These are phyloP conservation scores for Phaeomoniella chlamydospora DNA, from an alignment of 2,329 filamentous ascomycete genomes.

Conservation along the genomic window DNA sequence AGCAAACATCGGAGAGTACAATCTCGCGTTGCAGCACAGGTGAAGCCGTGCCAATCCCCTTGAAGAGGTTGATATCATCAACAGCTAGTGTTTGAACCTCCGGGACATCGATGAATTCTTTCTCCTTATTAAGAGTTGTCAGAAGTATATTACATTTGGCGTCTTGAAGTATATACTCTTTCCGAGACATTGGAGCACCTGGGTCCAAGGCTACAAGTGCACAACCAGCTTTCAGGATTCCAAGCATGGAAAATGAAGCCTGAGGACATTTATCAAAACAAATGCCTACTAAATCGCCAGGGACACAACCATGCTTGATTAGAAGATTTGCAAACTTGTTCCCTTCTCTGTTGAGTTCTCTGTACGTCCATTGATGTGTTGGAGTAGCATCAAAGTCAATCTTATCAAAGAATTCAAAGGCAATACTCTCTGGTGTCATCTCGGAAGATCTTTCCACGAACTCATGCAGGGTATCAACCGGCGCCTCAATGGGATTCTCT, in stretches of 20 bases:
- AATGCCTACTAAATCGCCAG: conserved; percentile 54
- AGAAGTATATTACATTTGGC: conserved; percentile 52
- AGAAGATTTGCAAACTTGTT: conserved; percentile 61
- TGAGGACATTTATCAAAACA: conserved; percentile 78
- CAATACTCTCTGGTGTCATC: conserved; percentile 42
- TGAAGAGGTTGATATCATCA: conserved; percentile 23
- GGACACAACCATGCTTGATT: conserved; percentile 26
- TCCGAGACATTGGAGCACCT: conserved; percentile 55
- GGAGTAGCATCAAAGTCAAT: conserved; percentile 32
- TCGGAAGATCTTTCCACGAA: conserved; percentile 56
- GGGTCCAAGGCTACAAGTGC: conserved; percentile 71
- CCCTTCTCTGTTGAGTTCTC: conserved; percentile 53
- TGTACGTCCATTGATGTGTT: conserved; percentile 55
- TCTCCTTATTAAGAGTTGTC: conserved; percentile 32
- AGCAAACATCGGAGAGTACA: conserved; percentile 47
- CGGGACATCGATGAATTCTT: conserved; percentile 19
- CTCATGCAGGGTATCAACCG: conserved; percentile 54
- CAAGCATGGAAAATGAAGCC: conserved; percentile 69
- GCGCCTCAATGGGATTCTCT: conserved; percentile 39
- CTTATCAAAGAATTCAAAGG: conserved; percentile 59
- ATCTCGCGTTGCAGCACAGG: conserved; percentile 19
- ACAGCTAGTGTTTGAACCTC: conserved; percentile 30
- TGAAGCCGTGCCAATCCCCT: conserved; percentile 18
- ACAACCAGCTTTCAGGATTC: conserved; percentile 69
- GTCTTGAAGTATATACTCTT: conserved; percentile 64